phyloP scores from a whole-genome alignment of 2,329 filamentous ascomycete genomes.

The Beauveria scarabaeidicola region DNA sequence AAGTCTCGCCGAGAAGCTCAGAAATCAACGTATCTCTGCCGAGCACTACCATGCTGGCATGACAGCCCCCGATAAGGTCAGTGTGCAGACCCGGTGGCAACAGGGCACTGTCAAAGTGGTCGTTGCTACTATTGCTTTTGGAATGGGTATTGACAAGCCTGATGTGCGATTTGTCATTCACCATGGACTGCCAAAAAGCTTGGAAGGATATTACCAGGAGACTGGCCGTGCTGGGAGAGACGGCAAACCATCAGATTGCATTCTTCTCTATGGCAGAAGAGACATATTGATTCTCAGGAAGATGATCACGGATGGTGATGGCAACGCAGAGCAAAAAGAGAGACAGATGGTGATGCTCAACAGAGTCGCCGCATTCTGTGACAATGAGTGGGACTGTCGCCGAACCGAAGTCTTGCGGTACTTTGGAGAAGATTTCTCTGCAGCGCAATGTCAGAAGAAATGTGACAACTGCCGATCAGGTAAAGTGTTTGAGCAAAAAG shows the following conservation, averaged over 20 bases:
- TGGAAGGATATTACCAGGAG: constrained; percentile 98
- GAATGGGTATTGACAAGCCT: constrained; percentile 99
- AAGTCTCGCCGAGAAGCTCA: constrained; percentile 63
- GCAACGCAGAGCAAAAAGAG: constrained; percentile 69
- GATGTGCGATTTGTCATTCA: constrained; percentile 97
- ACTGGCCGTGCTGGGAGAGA: constrained; percentile 92
- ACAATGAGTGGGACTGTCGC: constrained; percentile 81
- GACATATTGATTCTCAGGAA: constrained; percentile 67
- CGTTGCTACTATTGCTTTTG: constrained; percentile 96
- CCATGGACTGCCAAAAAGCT: constrained; percentile 81
- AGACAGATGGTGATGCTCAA: constrained; percentile 79
- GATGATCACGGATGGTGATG: constrained; percentile 78
- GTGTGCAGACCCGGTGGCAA: constrained; percentile 78
- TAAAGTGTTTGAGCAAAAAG: constrained; percentile 59
- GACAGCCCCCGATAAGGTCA: constrained; percentile 54
- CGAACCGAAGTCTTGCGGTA: constrained; percentile 85
- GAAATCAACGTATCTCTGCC: constrained; percentile 58
- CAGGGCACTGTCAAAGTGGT: constrained; percentile 72
- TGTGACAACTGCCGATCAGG: constrained; percentile 88
- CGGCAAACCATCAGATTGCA: constrained; percentile 78
- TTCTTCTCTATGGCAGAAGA: constrained; percentile 76
- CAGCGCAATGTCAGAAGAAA: constrained; percentile 58
- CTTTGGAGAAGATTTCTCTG: constrained; percentile 78
- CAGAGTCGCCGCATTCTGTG: constrained; percentile 77
- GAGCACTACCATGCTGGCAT: constrained; percentile 83